Percentiles rank a stretch among this genome's conserved stretches.
Conservation (phyloP, 352 stramenopile species). For the Globisporangium megalacanthum region DNA sequence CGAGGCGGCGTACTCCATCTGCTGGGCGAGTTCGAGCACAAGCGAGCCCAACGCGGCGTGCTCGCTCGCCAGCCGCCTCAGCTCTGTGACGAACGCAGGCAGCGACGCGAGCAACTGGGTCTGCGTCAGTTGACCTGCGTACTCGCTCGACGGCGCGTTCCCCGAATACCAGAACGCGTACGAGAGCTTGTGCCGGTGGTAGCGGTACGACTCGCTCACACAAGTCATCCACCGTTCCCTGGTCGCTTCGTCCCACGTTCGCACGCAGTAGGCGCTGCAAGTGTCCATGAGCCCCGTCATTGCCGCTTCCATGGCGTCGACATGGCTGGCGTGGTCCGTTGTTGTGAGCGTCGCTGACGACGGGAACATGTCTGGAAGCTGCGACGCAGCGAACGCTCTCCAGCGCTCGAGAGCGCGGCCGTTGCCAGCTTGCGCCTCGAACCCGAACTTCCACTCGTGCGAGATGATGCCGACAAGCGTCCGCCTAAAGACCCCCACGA, state of each 20-base stretch:
- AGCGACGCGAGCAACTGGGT: conserved; percentile 33
- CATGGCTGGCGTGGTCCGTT: neutral
- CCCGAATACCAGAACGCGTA: conserved; percentile 34
- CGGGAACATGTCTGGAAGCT: conserved; percentile 33
- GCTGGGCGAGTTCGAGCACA: conserved; percentile 41
- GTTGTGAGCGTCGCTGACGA: conserved; percentile 12
- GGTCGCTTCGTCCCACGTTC: conserved; percentile 1
- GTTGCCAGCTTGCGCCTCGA: conserved; percentile 6
- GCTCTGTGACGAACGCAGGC: conserved; percentile 27
- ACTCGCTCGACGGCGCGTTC: conserved; percentile 5
- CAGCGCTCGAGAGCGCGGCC: conserved; percentile 18
- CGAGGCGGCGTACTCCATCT: conserved; percentile 44
- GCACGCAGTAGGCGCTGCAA: conserved; percentile 2
- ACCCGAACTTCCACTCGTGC: conserved; percentile 46
- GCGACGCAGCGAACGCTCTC: conserved; percentile 18
- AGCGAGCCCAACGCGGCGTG: conserved; percentile 25
- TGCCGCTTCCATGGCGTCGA: neutral
- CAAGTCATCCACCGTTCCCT: conserved; percentile 5
- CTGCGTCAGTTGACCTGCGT: conserved; percentile 17
- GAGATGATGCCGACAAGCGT: conserved; percentile 28
- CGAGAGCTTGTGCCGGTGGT: conserved; percentile 27
- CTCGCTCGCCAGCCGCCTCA: conserved; percentile 33
- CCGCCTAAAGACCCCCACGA: conserved; percentile 11
- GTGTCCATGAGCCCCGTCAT: conserved; percentile 6
- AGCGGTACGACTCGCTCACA: conserved; percentile 5